A percentile compares a stretch with the other conserved stretches of the same genome.
phyloP scores from a whole-genome alignment of 768 basidiomycete genomes.

The Galerina marginata region DNA sequence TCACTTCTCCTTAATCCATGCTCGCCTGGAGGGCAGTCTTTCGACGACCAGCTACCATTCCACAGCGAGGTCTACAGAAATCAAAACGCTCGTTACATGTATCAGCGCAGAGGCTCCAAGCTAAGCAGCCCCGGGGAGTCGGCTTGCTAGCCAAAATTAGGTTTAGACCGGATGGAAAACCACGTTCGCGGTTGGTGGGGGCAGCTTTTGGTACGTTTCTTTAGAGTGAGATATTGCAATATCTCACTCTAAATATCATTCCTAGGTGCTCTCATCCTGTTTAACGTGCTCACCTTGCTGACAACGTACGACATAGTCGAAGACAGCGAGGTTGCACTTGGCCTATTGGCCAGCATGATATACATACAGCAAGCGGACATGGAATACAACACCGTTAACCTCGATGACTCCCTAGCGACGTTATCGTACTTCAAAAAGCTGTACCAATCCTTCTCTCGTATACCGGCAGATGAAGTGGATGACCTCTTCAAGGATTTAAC shows the following conservation, averaged over 20 bases:
- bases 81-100: conserved; percentile 17
- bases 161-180: conserved; percentile 41
- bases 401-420: conserved; percentile 28
- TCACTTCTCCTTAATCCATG: conserved; percentile 29
- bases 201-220: conserved; percentile 32
- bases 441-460: conserved; percentile 26
- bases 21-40: conserved; percentile 33
- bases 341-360: conserved; percentile 33
- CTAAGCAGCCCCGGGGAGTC: conserved; percentile 24
- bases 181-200: conserved; percentile 39
- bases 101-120: conserved; percentile 14
- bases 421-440: conserved; percentile 33
- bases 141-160: conserved; percentile 33
- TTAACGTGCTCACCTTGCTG: conserved; percentile 22
- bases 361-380: conserved; percentile 36
- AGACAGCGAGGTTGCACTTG: conserved; percentile 32
- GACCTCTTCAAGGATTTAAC: conserved; percentile 29
- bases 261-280: conserved; percentile 22
- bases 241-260: conserved; percentile 1
- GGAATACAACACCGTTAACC: conserved; percentile 30
- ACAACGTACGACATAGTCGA: conserved; percentile 30
- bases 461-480: conserved; percentile 24
- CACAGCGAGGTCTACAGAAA: conserved; percentile 23
- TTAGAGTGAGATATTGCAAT: background rate
- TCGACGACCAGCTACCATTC: conserved; percentile 31